Evolutionary conservation across 805 yeast genomes (phyloP).

Genomic region (Nakazawaea wyomingensis): DNA sequence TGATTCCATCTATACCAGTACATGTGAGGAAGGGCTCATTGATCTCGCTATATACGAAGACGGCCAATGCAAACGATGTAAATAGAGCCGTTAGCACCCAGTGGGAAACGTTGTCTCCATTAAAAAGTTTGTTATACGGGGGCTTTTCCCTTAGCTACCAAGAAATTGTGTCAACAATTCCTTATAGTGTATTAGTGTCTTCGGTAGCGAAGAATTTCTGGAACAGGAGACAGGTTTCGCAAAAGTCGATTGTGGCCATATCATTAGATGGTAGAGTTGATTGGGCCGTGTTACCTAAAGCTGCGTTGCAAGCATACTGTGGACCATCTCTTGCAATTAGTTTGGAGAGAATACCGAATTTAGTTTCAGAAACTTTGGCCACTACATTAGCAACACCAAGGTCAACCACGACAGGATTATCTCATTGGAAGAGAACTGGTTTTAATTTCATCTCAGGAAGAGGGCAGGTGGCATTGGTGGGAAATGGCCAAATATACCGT

Average conservation of each 20-base stretch:
- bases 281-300: conserved; percentile 52
- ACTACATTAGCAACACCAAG: conserved; percentile 15
- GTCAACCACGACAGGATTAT: conserved; percentile 36
- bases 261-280: conserved; percentile 54
- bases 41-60: conserved; percentile 38
- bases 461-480: conserved; percentile 50
- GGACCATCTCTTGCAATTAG: conserved; percentile 46
- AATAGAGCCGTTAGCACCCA: conserved; percentile 18
- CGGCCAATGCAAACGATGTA: conserved; percentile 14
- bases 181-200: conserved; percentile 39
- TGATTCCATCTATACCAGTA: conserved; percentile 59
- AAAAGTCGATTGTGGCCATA: conserved; percentile 39
- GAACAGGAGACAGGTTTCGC: conserved; percentile 13
- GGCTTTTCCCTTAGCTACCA: conserved; percentile 41
- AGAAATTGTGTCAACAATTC: conserved; percentile 41
- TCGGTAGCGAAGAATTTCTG: conserved; percentile 22
- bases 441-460: conserved; percentile 50
- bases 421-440: conserved; percentile 31
- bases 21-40: conserved; percentile 44
- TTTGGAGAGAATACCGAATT: conserved; percentile 33
- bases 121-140: conserved; percentile 40
- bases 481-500: conserved; percentile 49
- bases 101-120: conserved; percentile 30
- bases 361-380: conserved; percentile 30
- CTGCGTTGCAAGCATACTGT: conserved; percentile 44